Evolutionary conservation across 208 protist genomes (phyloP).

Genomic region (Wallacemonas rigidus): DNA sequence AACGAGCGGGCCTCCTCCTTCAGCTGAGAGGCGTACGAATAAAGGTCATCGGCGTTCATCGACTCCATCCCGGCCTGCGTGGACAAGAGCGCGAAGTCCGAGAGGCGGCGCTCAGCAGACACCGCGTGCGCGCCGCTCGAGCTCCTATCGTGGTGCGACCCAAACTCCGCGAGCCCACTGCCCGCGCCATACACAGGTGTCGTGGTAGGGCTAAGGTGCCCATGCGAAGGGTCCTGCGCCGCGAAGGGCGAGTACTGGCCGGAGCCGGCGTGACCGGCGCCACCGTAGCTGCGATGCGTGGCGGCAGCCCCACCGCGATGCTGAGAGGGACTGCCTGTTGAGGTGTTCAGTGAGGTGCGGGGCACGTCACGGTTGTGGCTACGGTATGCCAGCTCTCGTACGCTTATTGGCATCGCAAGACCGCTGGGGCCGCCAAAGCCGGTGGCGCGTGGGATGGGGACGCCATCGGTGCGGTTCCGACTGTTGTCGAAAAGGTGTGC

Average conservation of each 20-base stretch:
- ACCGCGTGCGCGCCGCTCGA: not conserved
- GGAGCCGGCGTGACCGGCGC: not conserved
- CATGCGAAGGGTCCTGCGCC: not conserved
- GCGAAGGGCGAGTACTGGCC: not conserved
- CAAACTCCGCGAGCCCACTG: conserved; percentile 21
- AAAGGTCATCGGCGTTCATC: conserved; percentile 50
- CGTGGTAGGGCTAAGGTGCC: conserved; percentile 1
- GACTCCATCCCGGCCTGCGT: conserved; percentile 23
- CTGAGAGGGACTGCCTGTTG: conserved; percentile 1
- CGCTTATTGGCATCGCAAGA: conserved; percentile 52
- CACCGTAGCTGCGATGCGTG: not conserved
- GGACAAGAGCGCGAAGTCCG: conserved; percentile 27
- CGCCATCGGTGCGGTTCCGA: conserved; percentile 7
- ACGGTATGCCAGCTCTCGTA: conserved; percentile 36
- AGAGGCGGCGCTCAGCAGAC: not conserved
- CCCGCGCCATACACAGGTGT: conserved; percentile 34
- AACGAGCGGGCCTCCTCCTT: conserved; percentile 42
- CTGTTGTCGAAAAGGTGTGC: conserved; percentile 14
- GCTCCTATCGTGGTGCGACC: not conserved
- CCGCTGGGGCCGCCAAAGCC: conserved; percentile 10
- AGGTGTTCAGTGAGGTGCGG: conserved; percentile 1
- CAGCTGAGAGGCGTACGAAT: conserved; percentile 50
- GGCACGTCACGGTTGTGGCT: conserved; percentile 1
- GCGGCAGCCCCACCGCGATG: not conserved
- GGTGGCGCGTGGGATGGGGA: not conserved